These are phyloP conservation scores for Mycena vitilis DNA, from an alignment of 768 basidiomycete genomes.

Conservation along the genomic window DNA sequence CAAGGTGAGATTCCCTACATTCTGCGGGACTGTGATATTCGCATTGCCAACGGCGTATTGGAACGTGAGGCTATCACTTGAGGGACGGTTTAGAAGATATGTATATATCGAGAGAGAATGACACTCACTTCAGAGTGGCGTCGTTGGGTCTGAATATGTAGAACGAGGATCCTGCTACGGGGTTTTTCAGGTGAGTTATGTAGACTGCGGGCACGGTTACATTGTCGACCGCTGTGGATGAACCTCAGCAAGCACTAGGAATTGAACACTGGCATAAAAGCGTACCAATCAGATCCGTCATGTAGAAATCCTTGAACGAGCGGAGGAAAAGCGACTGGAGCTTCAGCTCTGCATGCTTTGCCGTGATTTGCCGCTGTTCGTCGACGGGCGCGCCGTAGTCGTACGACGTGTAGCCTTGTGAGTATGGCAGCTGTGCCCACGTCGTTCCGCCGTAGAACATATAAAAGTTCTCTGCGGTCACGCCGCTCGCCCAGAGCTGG, in stretches of 20 bases:
- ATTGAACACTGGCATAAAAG: conserved; percentile 41
- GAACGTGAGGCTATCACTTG: conserved; percentile 22
- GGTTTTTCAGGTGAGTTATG: conserved; percentile 62
- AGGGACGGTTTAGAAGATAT: neutral
- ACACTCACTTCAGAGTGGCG: conserved; percentile 56
- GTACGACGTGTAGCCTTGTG: conserved; percentile 53
- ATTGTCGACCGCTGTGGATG: conserved; percentile 34
- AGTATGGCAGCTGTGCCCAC: conserved; percentile 31
- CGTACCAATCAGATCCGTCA: conserved; percentile 63
- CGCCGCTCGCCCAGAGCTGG: conserved; percentile 67
- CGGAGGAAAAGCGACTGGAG: conserved; percentile 67
- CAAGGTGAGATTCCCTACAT: conserved; percentile 53
- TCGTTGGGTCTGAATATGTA: conserved; percentile 65
- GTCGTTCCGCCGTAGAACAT: conserved; percentile 58
- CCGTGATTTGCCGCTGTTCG: conserved; percentile 61
- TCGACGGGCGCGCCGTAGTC: conserved; percentile 67
- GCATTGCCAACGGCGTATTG: conserved; percentile 23
- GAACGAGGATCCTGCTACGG: conserved; percentile 59
- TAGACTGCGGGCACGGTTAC: conserved; percentile 45
- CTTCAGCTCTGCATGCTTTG: conserved; percentile 69
- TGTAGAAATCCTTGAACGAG: conserved; percentile 64
- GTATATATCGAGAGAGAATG: neutral
- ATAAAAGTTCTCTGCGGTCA: conserved; percentile 69
- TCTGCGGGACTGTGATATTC: conserved; percentile 50
- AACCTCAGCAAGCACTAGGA: conserved; percentile 39